Base-by-base conservation (phyloP, 345 rosid species). In the Syzygium grande region DNA sequence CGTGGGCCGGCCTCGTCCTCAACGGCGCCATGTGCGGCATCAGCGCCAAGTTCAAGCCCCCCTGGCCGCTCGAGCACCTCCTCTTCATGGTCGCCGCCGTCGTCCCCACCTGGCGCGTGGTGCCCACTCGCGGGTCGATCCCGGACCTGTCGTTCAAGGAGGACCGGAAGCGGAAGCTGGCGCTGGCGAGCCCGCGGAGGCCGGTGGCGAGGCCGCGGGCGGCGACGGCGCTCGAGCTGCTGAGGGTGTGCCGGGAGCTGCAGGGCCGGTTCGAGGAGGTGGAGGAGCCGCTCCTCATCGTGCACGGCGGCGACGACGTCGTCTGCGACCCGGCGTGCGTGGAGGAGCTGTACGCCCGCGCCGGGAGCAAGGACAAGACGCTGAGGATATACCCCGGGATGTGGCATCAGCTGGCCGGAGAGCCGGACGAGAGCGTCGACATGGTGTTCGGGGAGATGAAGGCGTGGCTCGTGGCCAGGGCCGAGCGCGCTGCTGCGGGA, bases 21-120 rank as follows among this genome's bases (percentile, higher is more conserved):
- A 96, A 94, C 88, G 99, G 98, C 2, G 99, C 99, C 9, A 98
- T 98, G 99, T 98, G 99, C 25, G 98, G 99, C 59, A 96, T 98
- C 83, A 96, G 98, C 86, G 92, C 88, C 85, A 98, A 94, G 89
- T 91, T 98, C 92, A 98, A 98, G 92, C 98, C 99, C 77, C 98
- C 95, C 16, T 96, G 98, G 98, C 99, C 99, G 55, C 90, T 96
- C 88, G 99, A 96, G 91, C 94, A 95, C 87, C 85, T 98, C 84
- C 94, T 98, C 63, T 91, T 87, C 89, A 49, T 92, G 14, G 97
- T 90, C 0, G 98, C 99, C 13, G 93, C 94, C 21, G 90, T 96
- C 59, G 56, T 96, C 52, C 99, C 99, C 13, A 98, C 99, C 0
- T 95, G 98, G 99, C 92, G 95, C 25, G 97, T 98, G n/a, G 89